phyloP scores from a whole-genome alignment of 2,329 filamentous ascomycete species.

The Fusarium chuoi region DNA sequence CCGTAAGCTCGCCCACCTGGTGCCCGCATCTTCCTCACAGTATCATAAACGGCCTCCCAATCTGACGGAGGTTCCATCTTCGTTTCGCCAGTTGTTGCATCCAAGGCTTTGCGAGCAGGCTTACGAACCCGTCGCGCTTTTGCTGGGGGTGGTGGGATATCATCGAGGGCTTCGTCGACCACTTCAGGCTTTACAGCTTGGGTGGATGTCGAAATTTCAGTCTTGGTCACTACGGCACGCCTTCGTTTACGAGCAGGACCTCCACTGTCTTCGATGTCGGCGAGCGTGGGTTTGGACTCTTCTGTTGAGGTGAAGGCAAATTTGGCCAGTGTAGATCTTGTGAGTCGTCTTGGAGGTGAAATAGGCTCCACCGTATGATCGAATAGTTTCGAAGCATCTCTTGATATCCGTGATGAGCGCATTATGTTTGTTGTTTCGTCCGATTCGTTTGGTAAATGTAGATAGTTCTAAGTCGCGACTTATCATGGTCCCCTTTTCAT shows the following conservation, averaged over 20 bases:
- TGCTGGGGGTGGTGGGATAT: constrained; percentile 40
- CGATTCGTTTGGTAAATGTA: not conserved
- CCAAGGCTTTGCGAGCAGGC: constrained; percentile 57
- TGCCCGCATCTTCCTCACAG: constrained; percentile 80
- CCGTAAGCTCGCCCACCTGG: constrained; percentile 66
- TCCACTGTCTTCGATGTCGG: constrained; percentile 69
- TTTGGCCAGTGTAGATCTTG: constrained; percentile 60
- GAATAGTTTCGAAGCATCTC: constrained; percentile 67
- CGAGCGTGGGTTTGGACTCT: constrained; percentile 33
- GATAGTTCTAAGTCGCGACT: constrained; percentile 15
- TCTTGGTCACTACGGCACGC: constrained; percentile 36
- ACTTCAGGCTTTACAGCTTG: constrained; percentile 54
- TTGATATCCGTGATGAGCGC: constrained; percentile 68
- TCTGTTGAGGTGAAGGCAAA: constrained; percentile 53
- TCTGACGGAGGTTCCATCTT: constrained; percentile 72
- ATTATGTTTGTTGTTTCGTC: constrained; percentile 48
- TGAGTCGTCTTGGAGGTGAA: constrained; percentile 56
- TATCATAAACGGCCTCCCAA: constrained; percentile 85
- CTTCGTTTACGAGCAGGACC: constrained; percentile 46
- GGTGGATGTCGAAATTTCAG: constrained; percentile 20
- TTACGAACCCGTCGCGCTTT: constrained; percentile 53
- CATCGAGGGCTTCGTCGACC: constrained; percentile 42
- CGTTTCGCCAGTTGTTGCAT: constrained; percentile 53
- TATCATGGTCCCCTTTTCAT: constrained; percentile 7
- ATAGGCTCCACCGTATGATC: constrained; percentile 47